These are phyloP conservation scores for Neolentinus lepideus DNA, from an alignment of 1,284 basidiomycete genomes.

Conservation along the genomic window DNA sequence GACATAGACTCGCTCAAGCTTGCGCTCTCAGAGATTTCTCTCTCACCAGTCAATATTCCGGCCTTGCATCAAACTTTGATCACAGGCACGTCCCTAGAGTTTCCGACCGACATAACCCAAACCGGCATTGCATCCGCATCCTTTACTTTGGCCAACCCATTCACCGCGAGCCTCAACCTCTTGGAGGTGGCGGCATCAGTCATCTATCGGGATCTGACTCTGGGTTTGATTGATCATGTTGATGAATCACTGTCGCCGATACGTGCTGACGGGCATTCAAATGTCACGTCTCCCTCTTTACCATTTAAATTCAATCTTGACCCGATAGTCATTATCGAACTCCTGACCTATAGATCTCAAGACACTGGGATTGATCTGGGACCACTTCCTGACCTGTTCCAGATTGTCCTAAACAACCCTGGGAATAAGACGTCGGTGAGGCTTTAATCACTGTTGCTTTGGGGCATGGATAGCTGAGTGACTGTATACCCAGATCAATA, in stretches of 20 bases:
- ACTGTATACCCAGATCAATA: conserved; percentile 34
- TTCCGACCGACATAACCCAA: conserved; percentile 51
- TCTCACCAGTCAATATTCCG: conserved; percentile 62
- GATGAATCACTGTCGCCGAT: conserved; percentile 51
- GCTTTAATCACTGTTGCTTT: conserved; percentile 1
- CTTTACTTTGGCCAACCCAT: conserved; percentile 63
- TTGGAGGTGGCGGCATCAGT: conserved; percentile 51
- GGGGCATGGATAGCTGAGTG: background rate
- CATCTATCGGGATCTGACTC: conserved; percentile 41
- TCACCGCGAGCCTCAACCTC: conserved; percentile 71
- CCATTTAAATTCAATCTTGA: conserved; percentile 64
- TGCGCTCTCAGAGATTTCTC: conserved; percentile 55
- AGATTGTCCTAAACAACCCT: conserved; percentile 48
- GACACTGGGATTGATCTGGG: conserved; percentile 57
- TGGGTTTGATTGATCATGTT: conserved; percentile 52
- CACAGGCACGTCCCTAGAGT: conserved; percentile 41
- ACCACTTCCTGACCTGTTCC: conserved; percentile 53
- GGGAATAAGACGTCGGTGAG: conserved; percentile 40
- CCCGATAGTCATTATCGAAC: conserved; percentile 52
- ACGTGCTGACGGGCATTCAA: conserved; percentile 52
- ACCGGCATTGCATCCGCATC: conserved; percentile 50
- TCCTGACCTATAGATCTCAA: conserved; percentile 48
- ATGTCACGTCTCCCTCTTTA: conserved; percentile 51
- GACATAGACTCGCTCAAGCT: conserved; percentile 57
- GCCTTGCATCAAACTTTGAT: conserved; percentile 63